Evolutionary conservation across 78 protist species (phyloP).

Genomic region (Emiliania huxleyi): DNA sequence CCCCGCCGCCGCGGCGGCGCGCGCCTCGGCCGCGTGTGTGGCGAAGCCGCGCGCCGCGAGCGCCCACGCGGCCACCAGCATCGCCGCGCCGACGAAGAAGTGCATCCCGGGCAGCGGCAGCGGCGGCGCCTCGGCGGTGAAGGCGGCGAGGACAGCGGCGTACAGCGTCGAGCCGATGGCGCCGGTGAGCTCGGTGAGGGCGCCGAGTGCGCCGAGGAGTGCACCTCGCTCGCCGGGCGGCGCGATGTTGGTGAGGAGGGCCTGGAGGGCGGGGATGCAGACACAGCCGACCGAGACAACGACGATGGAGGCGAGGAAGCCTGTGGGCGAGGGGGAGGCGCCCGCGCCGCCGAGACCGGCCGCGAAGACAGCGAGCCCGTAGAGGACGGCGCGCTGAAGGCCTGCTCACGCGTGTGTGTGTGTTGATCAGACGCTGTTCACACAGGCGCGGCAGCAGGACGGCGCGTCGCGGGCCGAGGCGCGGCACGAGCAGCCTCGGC

Average conservation of each 20-base stretch:
- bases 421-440: no score
- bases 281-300: background rate
- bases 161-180: background rate
- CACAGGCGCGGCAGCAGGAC: no score
- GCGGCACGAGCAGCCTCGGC: background rate
- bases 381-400: no score
- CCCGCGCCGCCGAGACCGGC: background rate
- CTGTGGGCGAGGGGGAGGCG: background rate
- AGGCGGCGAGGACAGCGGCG: background rate
- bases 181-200: background rate
- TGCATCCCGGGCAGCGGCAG: background rate
- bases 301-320: background rate
- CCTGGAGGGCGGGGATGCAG: background rate
- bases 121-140: background rate
- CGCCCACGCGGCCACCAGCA: background rate
- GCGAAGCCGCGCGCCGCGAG: no score
- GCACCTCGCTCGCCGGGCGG: background rate
- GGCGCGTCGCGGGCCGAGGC: background rate
- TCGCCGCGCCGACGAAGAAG: background rate
- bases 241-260: background rate
- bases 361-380: background rate
- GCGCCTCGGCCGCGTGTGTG: no score
- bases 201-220: background rate
- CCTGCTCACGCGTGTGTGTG: no score
- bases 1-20: no score